Base-by-base conservation (phyloP, 1,284 basidiomycete species). In the Ganoderma lingzhi region DNA sequence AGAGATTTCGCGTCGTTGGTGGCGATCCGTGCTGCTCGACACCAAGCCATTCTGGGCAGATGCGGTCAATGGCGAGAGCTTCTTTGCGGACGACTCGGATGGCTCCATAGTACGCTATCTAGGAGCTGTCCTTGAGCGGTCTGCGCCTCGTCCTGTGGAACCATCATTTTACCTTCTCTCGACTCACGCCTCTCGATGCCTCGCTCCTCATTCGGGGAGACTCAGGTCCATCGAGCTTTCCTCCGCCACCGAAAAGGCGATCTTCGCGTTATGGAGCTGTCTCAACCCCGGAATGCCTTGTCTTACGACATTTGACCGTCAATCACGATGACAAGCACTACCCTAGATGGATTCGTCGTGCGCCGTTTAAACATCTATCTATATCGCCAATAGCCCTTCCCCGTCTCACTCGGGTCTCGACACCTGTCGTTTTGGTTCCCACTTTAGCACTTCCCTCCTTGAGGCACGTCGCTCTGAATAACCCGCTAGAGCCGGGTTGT, bases 1-100 rank as follows among this genome's bases (percentile, higher is more conserved):
- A 12, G 6, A 59, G 64, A 32, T 5, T 48, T 1, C 32, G 30
- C 28, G 64, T 41, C 55, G 56, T 3, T 32, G 12, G 28, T 65
- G 64, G 64, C 56, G 28, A 14, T 17, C 28, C 3, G 41, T 45
- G 3, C 37, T 48, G 6, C 42, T 44, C 23, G 15, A 42, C 15
- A 51, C 56, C 8, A n/a, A 42, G 1, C 9, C 23, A 32, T 56
- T 65, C 32, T 65, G 64, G 64, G 32, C 32, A 4, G 64, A 35
- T 17, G 64, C 56, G 1, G 42, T 65, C 19, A 15, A 44, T 17
- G 23, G 8, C 35, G 5, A 2, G 23, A 9, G 19, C 10, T 15
- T 61, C 17, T 4, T 19, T 45, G 17, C 3, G 17, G 17, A 6
- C 4, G 44, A 45, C 15, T 23, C 23, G 23, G 44, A 45, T 17